Base-by-base conservation (phyloP, 345 rosid genomes). In the Bruguiera parviflora region DNA sequence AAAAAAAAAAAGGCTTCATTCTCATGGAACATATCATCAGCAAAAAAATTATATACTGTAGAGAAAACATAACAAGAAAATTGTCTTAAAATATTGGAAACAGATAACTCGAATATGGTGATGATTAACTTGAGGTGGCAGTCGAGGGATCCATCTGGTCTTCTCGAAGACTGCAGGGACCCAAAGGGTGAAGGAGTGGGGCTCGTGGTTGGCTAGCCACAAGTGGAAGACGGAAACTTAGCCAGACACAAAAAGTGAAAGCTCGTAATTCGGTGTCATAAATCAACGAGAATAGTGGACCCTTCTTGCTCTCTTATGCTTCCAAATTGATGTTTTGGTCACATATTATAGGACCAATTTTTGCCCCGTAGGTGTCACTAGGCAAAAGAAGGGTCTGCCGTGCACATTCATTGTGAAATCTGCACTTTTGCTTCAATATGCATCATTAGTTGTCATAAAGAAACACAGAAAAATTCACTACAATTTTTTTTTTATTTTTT, bases 131-230 rank as follows among this genome's bases (percentile, higher is more conserved):
- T 71, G 74, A 56, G 68, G 21, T 28, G 73, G 52, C 53, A 64
- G 25, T 29, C 68, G 3, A 27, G 49, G 15, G 47, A 68, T 65
- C 53, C 63, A 32, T 32, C 37, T 5, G 22, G 25, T 35, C 61
- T 25, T 37, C 13, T 37, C 10, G 2, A 39, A 10, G 13, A 2
- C 11, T 11, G 47, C 47, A 10, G 47, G 15, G 35, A 65, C 68
- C 53, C 63, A 49, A 19, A 21, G 33, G 27, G 4, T 66, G 16
- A 55, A 52, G 58, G 15, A 9, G 63, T 35, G 59, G 78, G 75
- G 64, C n/a, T 47, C 73, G 8, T 28, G 49, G 70, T 46, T 73
- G 78, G 79, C 79, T 73, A 65, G 71, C 77, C 71, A 35, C 65
- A 8, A 74, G 57, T 62, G 66, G 65, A 64, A 51, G n/a, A n/a